Conservation (phyloP, 495 filamentous ascomycete genomes). For the Penicillium macrosclerotiorum region DNA sequence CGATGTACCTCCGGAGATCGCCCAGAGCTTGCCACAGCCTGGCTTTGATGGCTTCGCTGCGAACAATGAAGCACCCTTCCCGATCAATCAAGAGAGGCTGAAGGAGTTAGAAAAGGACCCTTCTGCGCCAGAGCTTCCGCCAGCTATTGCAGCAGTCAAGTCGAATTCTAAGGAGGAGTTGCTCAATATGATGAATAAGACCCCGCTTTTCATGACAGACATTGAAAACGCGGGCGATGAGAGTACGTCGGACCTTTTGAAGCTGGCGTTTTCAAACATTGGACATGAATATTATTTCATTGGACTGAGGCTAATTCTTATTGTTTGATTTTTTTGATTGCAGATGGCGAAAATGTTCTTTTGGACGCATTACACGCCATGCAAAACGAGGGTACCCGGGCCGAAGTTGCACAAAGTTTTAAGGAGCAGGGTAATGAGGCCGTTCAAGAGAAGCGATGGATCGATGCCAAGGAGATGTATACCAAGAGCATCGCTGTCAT, state of each 20-base stretch:
- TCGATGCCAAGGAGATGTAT: conserved; percentile 89
- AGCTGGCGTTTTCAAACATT: neutral
- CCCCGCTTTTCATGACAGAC: conserved; percentile 92
- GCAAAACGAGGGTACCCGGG: conserved; percentile 85
- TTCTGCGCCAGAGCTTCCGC: conserved; percentile 50
- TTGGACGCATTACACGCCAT: conserved; percentile 86
- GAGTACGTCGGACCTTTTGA: conserved; percentile 31
- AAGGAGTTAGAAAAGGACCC: conserved; percentile 34
- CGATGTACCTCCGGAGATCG: conserved; percentile 14
- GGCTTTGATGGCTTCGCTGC: conserved; percentile 26
- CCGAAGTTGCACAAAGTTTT: conserved; percentile 75
- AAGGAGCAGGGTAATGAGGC: conserved; percentile 89
- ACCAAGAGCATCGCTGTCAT: conserved; percentile 74
- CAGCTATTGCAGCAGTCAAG: conserved; percentile 54
- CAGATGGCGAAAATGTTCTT: conserved; percentile 64
- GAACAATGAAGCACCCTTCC: conserved; percentile 40
- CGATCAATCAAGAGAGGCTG: conserved; percentile 39
- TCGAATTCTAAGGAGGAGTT: conserved; percentile 70
- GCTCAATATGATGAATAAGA: conserved; percentile 70
- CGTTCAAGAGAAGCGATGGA: conserved; percentile 69
- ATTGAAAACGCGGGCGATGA: conserved; percentile 67
- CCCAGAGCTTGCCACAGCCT: conserved; percentile 18
- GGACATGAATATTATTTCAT: neutral
- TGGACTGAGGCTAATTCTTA: neutral
- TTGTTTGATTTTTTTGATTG: no score